Evolutionary conservation across 306 rosid species (phyloP).

Genomic region (barrel medic (Medicago truncatula)): DNA sequence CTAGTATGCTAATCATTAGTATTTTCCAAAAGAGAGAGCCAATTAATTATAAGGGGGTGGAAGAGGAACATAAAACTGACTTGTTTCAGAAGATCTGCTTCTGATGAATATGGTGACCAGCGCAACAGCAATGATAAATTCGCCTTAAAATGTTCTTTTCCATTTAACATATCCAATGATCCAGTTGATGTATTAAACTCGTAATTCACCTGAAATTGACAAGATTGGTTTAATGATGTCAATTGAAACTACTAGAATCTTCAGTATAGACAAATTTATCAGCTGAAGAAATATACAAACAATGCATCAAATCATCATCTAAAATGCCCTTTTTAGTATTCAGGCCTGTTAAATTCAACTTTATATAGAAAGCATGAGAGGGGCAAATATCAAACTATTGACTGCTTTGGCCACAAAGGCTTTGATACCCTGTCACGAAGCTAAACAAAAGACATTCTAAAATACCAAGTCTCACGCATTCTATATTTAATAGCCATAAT

Average conservation of each 20-base stretch:
- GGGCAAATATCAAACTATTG: constrained; percentile 14
- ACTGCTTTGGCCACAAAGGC: constrained; percentile 14
- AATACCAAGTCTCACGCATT: not conserved
- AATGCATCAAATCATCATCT: constrained; percentile 22
- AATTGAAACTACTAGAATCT: constrained; percentile 23
- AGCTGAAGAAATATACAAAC: constrained; percentile 30
- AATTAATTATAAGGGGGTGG: not conserved
- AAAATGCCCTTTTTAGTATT: not conserved
- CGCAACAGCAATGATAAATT: constrained; percentile 73
- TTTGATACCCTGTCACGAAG: constrained; percentile 14
- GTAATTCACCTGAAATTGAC: constrained; percentile 78
- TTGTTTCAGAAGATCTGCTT: constrained; percentile 82
- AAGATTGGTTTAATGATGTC: constrained; percentile 13
- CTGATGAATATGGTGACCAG: constrained; percentile 93
- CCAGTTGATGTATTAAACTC: constrained; percentile 59
- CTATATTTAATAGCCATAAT: constrained; percentile 4
- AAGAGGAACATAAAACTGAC: constrained; percentile 52
- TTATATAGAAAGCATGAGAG: constrained; percentile 2
- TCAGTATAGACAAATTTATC: constrained; percentile 30
- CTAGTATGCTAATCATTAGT: constrained; percentile 25
- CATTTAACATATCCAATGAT: constrained; percentile 60
- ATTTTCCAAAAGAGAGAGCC: not conserved
- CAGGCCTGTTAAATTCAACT: constrained; percentile 15
- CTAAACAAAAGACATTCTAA: constrained; percentile 11
- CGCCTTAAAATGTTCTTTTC: constrained; percentile 62